Percentiles rank a stretch among this genome's conserved stretches.
Evolutionary conservation across 2,329 filamentous ascomycete genomes (phyloP).

Genomic region (Ophiosphaerella narmari): DNA sequence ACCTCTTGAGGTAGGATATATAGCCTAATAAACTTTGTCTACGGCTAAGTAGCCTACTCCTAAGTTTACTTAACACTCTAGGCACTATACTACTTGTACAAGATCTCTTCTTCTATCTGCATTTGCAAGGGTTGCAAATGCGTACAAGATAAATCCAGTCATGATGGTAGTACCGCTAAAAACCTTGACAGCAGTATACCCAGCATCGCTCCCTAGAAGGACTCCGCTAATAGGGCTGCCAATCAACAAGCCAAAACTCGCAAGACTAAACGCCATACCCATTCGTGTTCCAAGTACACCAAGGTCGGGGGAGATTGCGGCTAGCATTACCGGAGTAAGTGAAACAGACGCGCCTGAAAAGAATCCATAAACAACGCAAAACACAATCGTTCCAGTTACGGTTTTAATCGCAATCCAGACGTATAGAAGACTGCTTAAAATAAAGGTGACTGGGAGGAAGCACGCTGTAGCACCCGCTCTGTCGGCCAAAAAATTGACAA

Average conservation of each 20-base stretch:
- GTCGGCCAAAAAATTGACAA: neutral
- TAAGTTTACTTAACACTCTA: too few relatives aligned
- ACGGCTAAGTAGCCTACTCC: too few relatives aligned
- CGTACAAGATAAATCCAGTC: neutral
- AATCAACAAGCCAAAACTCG: neutral
- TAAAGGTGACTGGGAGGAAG: neutral
- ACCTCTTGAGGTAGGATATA: too few relatives aligned
- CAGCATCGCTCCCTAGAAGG: neutral
- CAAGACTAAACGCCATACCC: neutral
- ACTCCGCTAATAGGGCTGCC: neutral
- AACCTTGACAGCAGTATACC: neutral
- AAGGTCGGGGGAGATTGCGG: neutral
- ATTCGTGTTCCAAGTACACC: neutral
- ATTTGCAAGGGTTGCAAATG: neutral
- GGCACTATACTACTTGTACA: too few relatives aligned
- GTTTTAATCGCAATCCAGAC: neutral
- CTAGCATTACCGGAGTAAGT: neutral
- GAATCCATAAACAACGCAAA: neutral
- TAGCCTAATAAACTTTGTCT: too few relatives aligned
- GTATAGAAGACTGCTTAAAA: neutral
- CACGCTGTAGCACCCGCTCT: neutral
- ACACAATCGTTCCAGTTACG: neutral
- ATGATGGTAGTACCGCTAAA: neutral
- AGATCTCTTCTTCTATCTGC: neutral
- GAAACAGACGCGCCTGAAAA: neutral